Percentiles rank a stretch among this genome's conserved stretches.
These are phyloP conservation scores for Marasmius fiardii DNA, from an alignment of 1,284 basidiomycete genomes.

Conservation along the genomic window DNA sequence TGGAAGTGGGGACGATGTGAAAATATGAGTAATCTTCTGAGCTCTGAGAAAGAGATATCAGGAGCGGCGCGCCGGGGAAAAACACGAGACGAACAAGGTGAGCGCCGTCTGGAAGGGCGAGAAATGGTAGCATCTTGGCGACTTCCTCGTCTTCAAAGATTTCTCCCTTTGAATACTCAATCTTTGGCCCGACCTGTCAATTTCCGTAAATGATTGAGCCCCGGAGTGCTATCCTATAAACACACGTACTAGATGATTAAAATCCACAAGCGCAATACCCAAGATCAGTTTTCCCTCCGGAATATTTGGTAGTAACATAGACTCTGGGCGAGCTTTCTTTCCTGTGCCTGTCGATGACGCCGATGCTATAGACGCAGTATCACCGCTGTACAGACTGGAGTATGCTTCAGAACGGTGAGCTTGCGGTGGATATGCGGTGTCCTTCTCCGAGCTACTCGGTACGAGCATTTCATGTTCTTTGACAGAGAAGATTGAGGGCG, in stretches of 20 bases:
- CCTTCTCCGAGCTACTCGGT: background rate
- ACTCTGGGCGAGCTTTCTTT: slow-evolving; percentile 73
- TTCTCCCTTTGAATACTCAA: slow-evolving; percentile 75
- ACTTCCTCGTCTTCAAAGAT: slow-evolving; percentile 83
- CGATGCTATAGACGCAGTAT: slow-evolving; percentile 48
- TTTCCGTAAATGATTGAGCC: slow-evolving; percentile 14
- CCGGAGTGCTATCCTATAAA: slow-evolving; percentile 4
- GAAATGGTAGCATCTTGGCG: slow-evolving; percentile 84
- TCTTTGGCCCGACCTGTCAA: slow-evolving; percentile 80
- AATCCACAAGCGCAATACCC: slow-evolving; percentile 86
- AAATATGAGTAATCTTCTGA: slow-evolving; percentile 98
- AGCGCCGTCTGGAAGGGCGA: slow-evolving; percentile 97
- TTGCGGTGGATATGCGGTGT: background rate
- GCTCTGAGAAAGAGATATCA: too few relatives aligned
- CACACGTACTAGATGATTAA: slow-evolving; percentile 77
- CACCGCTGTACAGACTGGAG: slow-evolving; percentile 39
- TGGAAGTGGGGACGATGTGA: slow-evolving; percentile 67
- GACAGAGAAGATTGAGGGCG: slow-evolving; percentile 46
- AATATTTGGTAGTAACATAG: slow-evolving; percentile 53
- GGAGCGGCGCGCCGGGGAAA: slow-evolving; percentile 13
- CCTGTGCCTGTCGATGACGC: slow-evolving; percentile 43
- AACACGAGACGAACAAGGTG: slow-evolving; percentile 64
- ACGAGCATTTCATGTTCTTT: background rate
- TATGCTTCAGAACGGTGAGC: slow-evolving; percentile 20
- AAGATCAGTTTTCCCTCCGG: slow-evolving; percentile 63